Evolutionary conservation across 73 alveolate genomes (phyloP).

Genomic region (Tetrahymena malaccensis): DNA sequence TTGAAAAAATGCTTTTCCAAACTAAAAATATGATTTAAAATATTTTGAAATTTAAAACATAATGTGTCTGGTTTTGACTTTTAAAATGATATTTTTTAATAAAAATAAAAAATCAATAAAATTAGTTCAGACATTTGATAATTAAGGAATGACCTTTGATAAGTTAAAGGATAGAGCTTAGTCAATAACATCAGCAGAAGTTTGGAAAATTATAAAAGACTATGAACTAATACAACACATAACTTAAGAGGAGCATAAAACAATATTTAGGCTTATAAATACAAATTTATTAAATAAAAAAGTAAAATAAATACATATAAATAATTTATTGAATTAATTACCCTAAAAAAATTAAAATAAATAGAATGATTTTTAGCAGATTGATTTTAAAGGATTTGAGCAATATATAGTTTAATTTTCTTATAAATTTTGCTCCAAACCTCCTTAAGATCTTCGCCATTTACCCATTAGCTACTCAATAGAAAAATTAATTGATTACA

Average conservation of each 20-base stretch:
- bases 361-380: neutral
- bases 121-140: neutral
- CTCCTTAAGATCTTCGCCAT: neutral
- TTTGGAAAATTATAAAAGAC: slow-evolving; percentile 57
- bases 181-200: slow-evolving; percentile 59
- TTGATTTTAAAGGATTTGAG: neutral
- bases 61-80: no score
- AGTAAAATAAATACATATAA: neutral
- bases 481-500: neutral
- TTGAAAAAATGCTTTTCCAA: no score
- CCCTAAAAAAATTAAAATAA: neutral
- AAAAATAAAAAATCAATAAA: neutral
- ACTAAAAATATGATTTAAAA: no score
- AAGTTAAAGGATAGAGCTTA: slow-evolving; percentile 40
- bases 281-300: neutral
- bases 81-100: no score
- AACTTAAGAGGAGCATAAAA: slow-evolving; percentile 44
- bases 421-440: neutral
- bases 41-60: no score
- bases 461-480: neutral
- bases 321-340: no score
- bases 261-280: slow-evolving; percentile 21
- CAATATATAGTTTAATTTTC: neutral
- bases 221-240: slow-evolving; percentile 42
- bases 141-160: slow-evolving; percentile 34